Conservation (phyloP, 495 filamentous ascomycete genomes). For the Talaromyces wortmannii region DNA sequence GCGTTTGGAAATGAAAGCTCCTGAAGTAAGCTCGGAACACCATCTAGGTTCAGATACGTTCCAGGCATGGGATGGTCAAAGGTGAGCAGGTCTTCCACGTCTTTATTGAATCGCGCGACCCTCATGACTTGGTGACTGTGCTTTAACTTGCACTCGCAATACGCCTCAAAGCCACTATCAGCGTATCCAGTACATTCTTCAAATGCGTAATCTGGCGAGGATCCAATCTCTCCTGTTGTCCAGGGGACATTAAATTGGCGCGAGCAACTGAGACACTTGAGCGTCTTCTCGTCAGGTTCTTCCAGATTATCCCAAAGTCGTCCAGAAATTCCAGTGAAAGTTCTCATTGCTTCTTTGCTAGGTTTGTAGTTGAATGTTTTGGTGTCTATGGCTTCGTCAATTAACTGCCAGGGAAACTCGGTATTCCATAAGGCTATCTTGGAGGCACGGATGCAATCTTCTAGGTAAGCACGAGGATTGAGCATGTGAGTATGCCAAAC, state of each 20-base stretch:
- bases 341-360: constrained; percentile 27
- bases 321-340: constrained; percentile 46
- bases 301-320: constrained; percentile 53
- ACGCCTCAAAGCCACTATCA: constrained; percentile 48
- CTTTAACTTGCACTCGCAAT: constrained; percentile 43
- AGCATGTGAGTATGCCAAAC: constrained; percentile 87
- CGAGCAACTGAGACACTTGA: constrained; percentile 54
- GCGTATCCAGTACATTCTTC: constrained; percentile 48
- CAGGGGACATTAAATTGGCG: constrained; percentile 42
- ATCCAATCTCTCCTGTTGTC: constrained; percentile 44
- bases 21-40: constrained; percentile 16
- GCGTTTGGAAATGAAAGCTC: constrained; percentile 54
- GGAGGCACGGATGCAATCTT: constrained; percentile 67
- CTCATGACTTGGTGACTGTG: constrained; percentile 43
- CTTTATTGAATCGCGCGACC: constrained; percentile 49
- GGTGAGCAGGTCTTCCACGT: constrained; percentile 37
- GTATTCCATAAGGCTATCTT: constrained; percentile 53
- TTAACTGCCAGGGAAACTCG: constrained; percentile 64
- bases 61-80: constrained; percentile 54
- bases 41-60: constrained; percentile 43
- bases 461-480: constrained; percentile 70
- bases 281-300: constrained; percentile 35
- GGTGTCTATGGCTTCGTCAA: constrained; percentile 60
- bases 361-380: constrained; percentile 55
- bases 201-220: constrained; percentile 14